phyloP scores from a whole-genome alignment of 768 basidiomycete species.

The Rhodotorula graminis region DNA sequence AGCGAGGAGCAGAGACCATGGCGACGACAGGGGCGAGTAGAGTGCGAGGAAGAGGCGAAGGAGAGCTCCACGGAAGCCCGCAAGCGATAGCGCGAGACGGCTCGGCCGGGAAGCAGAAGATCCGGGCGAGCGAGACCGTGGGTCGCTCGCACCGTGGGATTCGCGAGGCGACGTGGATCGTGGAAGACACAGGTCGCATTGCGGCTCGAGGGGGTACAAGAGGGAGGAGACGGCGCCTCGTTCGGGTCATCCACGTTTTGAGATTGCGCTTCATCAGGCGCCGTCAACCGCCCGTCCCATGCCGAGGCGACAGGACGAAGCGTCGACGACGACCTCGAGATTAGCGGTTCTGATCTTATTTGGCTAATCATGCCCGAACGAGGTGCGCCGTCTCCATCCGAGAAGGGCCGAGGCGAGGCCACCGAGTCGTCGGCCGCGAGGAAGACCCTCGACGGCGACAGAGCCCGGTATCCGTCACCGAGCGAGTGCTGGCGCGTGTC shows the following conservation, averaged over 20 bases:
- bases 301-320: neutral
- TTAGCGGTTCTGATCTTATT: slow-evolving; percentile 14
- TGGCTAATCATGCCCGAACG: neutral
- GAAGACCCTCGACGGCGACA: too few species aligned
- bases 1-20: too few species aligned
- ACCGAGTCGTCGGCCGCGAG: too few species aligned
- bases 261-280: neutral
- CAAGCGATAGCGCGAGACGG: neutral
- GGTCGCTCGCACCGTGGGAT: neutral
- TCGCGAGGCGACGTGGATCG: too few species aligned
- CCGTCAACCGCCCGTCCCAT: neutral
- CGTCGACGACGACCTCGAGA: neutral
- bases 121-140: neutral
- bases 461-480: too few species aligned
- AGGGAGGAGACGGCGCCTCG: neutral
- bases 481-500: too few species aligned
- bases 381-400: neutral
- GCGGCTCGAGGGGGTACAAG: neutral
- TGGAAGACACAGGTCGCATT: neutral
- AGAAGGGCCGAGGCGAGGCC: neutral
- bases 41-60: too few species aligned
- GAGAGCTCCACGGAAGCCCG: too few species aligned
- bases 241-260: neutral
- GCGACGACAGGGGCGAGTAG: too few species aligned
- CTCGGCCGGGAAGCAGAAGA: neutral